Evolutionary conservation across 306 rosid genomes (phyloP).

Genomic region (Delonix regia): DNA sequence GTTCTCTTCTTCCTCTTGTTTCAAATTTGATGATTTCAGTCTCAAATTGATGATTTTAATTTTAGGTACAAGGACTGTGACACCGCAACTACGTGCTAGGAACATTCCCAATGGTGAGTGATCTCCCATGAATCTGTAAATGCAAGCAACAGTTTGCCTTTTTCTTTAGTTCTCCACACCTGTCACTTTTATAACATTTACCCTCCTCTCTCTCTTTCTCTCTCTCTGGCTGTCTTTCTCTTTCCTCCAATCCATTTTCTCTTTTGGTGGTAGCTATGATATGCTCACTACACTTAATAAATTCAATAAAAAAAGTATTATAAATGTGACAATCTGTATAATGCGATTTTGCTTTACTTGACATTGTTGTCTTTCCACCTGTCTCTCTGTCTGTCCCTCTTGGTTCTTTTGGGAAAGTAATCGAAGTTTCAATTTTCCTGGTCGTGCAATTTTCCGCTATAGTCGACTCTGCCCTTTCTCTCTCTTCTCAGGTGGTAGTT

Average conservation of each 20-base stretch:
- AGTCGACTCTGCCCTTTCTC: conserved; percentile 30
- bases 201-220: background rate
- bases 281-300: background rate
- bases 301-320: conserved; percentile 15
- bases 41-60: background rate
- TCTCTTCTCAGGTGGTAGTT: conserved; percentile 43
- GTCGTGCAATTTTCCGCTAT: conserved; percentile 40
- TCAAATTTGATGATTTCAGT: background rate
- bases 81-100: conserved; percentile 47
- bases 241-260: background rate
- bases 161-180: conserved; percentile 38
- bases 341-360: conserved; percentile 36
- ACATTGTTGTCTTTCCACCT: conserved; percentile 41
- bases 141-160: conserved; percentile 63
- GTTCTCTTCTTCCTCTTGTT: background rate
- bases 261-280: conserved; percentile 13
- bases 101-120: conserved; percentile 45
- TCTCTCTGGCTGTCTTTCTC: background rate
- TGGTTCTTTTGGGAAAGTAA: conserved; percentile 47
- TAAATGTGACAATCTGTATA: conserved; percentile 31
- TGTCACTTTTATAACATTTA: conserved; percentile 36
- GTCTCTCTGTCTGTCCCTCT: conserved; percentile 32
- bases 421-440: conserved; percentile 44
- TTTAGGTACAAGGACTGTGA: conserved; percentile 43
- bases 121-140: conserved; percentile 52